Evolutionary conservation across 805 yeast genomes (phyloP), one percentile per base, ranked within the genome.

Genomic region (Ogataea zsoltii): DNA sequence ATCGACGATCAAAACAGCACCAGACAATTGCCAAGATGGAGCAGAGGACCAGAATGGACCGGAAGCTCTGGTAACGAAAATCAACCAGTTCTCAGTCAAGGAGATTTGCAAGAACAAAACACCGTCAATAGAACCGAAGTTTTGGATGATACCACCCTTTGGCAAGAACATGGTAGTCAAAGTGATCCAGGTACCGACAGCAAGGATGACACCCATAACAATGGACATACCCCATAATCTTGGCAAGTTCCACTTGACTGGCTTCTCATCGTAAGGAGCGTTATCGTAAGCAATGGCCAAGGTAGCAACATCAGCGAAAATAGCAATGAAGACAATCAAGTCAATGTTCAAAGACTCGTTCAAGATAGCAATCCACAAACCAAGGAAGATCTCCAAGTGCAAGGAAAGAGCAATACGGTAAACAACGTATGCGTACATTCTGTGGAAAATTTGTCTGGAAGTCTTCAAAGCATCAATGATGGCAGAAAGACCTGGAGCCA

Each of bases 21-120:
- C 96, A 62, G 94, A 61, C 75, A 89, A 82, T 79, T 89, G 96
- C 97, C 97, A 90, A 40, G 97, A 90, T 77, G 97, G 97, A 49
- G 78, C 65, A 38, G 96, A 88, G 50, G 96, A 86, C 97, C 97
- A 90, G 94, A 90, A 90, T 67, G 97, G 96, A 79, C 97, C 97
- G 71, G 82, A 86, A 68, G 96, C 96, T 80, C 97, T 85, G 65
- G 97, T 89, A 68, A 90, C 78, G 87, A 89, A 89, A 79, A 89
- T 89, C 74, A 89, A 83, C 97, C 97, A 89, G 79, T 90, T 89
- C 79, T 89, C 96, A 71, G 97, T 88, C 70, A 89, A 82, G 49
- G 96, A 87, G 67, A 89, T 89, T 77, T 89, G 89, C 76, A 89
- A 81, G 85, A 89, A 89, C 75, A 89, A 75, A 65, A 90, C 85